Evolutionary conservation across 257 asterid genomes (phyloP).

Genomic region (Linaria vulgaris): DNA sequence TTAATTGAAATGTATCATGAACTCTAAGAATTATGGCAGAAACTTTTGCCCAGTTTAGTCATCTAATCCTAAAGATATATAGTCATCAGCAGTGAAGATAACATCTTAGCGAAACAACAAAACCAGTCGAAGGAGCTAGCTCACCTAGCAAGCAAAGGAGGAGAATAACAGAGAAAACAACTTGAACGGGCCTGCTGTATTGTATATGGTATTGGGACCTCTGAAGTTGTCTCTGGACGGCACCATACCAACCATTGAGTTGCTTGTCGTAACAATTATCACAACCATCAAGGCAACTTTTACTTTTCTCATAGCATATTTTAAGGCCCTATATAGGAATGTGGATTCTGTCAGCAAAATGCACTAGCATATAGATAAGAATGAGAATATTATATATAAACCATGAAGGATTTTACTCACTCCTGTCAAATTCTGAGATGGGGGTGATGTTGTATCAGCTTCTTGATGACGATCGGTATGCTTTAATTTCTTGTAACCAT

Average conservation of each 20-base stretch:
- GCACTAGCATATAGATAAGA: not conserved
- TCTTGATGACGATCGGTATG: conserved; percentile 50
- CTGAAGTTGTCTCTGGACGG: conserved; percentile 77
- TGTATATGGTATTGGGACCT: conserved; percentile 87
- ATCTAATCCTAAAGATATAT: not conserved
- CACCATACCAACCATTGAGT: conserved; percentile 76
- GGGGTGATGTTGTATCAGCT: conserved; percentile 46
- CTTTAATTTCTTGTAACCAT: conserved; percentile 75
- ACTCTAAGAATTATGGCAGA: conserved; percentile 14
- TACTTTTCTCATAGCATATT: conserved; percentile 58
- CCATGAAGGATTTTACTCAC: conserved; percentile 40
- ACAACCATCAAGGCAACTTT: conserved; percentile 67
- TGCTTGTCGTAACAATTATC: conserved; percentile 69
- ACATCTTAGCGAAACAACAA: conserved; percentile 15
- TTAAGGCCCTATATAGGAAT: conserved; percentile 47
- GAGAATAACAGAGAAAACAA: conserved; percentile 47
- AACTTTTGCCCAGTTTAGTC: not conserved
- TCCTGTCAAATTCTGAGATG: conserved; percentile 52
- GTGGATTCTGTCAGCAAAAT: conserved; percentile 16
- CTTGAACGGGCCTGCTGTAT: conserved; percentile 70
- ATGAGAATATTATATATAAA: conserved; percentile 4
- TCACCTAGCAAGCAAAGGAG: conserved; percentile 76
- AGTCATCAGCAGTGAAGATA: not conserved
- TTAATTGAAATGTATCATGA: not conserved
- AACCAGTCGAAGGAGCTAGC: conserved; percentile 30